These are phyloP conservation scores for Mesembryanthemum crystallinum DNA, from an alignment of 148 eudicot genomes.

Conservation along the genomic window DNA sequence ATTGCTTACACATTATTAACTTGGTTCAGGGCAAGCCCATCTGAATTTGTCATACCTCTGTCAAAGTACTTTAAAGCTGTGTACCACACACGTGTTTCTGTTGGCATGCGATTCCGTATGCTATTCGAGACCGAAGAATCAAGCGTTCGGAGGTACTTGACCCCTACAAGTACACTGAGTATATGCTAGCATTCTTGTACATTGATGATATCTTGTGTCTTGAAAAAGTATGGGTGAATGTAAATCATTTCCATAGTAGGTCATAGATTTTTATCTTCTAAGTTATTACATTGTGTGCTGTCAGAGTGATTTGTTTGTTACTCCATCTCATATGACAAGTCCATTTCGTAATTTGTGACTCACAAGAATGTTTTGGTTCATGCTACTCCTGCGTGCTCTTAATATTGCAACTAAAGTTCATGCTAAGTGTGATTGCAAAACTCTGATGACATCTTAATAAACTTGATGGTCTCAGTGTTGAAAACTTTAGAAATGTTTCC, in stretches of 20 bases:
- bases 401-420: not conserved
- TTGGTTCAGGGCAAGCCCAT: constrained; percentile 83
- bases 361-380: too few relatives aligned
- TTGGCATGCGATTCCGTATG: constrained; percentile 99
- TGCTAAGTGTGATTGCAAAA: not conserved
- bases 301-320: not conserved
- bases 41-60: constrained; percentile 88
- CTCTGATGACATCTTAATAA: not conserved
- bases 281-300: too few relatives aligned
- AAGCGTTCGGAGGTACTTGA: constrained; percentile 82
- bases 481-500: not conserved
- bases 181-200: not conserved
- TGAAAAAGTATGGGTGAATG: not conserved
- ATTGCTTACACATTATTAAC: constrained; percentile 23
- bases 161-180: not conserved
- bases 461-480: not conserved
- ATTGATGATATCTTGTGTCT: not conserved
- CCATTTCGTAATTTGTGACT: too few relatives aligned
- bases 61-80: constrained; percentile 94
- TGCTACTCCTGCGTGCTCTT: too few relatives aligned
- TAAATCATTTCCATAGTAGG: constrained; percentile 3
- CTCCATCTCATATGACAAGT: too few relatives aligned
- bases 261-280: too few relatives aligned
- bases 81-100: constrained; percentile 93
- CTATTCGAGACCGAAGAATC: constrained; percentile 99